Evolutionary conservation across 1,284 basidiomycete genomes (phyloP), one percentile per base, ranked within the genome.

Genomic region (Cryptococcus hybrid): DNA sequence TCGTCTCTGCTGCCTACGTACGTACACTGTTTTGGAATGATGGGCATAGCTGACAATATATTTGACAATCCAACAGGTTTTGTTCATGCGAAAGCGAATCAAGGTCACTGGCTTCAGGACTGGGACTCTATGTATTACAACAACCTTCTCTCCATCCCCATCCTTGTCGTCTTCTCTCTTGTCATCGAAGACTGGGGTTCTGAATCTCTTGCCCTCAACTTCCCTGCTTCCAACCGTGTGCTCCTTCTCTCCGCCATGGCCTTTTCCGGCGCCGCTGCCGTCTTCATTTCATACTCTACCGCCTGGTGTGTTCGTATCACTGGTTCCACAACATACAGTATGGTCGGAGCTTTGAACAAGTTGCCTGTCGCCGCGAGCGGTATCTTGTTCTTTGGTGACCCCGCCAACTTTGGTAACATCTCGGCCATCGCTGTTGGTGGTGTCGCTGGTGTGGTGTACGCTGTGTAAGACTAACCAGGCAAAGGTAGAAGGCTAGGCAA

Each of bases 111-210:
- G 92, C 47, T 99, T 99, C 81, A 95, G 61, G 95, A 99, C 74
- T 97, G 93, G 94, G 96, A 99, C 75, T 90, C 95, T 34, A 98
- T 99, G 95, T 97, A 92, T 80, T 99, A 98, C 82, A 98, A 97
- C 82, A 99, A 99, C 78, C 79, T 98, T 52, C 82, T 99, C 46
- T 96, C 92, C 36, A 92, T 99, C 66, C 93, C 96, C 42, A 86
- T 98, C 35, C 82, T 99, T 42, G 81, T 85, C 42, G 67, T 93
- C 59, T 91, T 89, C 73, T 97, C 94, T 6, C 70, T 99, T 61
- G 67, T 94, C 51, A 81, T 89, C 39, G 96, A 99, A 79, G 87
- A 97, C 74, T 99, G 96, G 96, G 85, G 88, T 47, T 78, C 80
- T 8, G 86, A 84, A 60, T 92, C 88, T 70, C 80, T 98, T 39